phyloP scores from a whole-genome alignment of 768 basidiomycete species.

The Xerocomellus chrysenteron region DNA sequence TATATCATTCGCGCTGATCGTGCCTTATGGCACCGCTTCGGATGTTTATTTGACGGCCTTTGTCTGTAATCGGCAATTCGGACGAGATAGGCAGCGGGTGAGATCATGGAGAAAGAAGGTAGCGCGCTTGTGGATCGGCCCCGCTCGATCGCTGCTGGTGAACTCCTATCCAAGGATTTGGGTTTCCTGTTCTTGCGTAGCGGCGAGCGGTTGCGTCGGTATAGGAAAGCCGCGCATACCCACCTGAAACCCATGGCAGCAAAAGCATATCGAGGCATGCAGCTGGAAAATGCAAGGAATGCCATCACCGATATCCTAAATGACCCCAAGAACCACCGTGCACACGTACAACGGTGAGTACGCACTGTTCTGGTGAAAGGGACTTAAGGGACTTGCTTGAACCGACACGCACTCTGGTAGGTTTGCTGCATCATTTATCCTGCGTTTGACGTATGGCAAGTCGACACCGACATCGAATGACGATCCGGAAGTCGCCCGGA shows the following conservation, averaged over 20 bases:
- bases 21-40: neutral
- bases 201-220: constrained; percentile 55
- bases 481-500: constrained; percentile 21
- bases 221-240: constrained; percentile 50
- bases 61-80: neutral
- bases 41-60: too few relatives aligned
- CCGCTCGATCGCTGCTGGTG: constrained; percentile 47
- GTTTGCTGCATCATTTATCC: constrained; percentile 22
- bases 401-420: constrained; percentile 10
- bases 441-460: constrained; percentile 27
- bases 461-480: constrained; percentile 20
- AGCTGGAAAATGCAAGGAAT: constrained; percentile 34
- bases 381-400: too few relatives aligned
- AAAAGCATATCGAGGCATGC: constrained; percentile 41
- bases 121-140: constrained; percentile 50
- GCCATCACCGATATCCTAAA: constrained; percentile 30
- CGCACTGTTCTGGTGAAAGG: too few relatives aligned
- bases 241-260: constrained; percentile 51
- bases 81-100: constrained; percentile 46
- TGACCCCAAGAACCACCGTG: constrained; percentile 37
- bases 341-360: constrained; percentile 47
- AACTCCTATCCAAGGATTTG: constrained; percentile 50
- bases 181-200: constrained; percentile 30
- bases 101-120: constrained; percentile 62
- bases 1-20: neutral